Base-by-base conservation (phyloP, 2,329 filamentous ascomycete species). In the Trichoderma gracile region DNA sequence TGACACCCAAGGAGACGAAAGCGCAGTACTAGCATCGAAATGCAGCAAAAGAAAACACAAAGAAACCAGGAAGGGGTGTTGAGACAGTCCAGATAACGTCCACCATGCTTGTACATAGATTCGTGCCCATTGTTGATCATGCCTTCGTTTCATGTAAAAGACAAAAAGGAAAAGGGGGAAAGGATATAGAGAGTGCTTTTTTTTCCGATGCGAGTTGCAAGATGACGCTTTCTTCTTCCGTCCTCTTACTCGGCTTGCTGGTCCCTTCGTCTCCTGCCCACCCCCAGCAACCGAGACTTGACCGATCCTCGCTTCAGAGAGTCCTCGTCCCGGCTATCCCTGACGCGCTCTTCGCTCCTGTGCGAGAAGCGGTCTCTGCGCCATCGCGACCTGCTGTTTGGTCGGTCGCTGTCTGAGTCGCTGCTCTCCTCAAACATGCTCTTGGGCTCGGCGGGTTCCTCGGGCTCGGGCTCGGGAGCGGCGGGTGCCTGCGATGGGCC, bases 371-470 rank as follows among this genome's bases (percentile, higher is more conserved):
- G 33, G 27, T 63, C 59, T 46, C 49, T 17, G 54, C 70, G 17
- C 70, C 63, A 56, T 17, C 54, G 57, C 61, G 64, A 63, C 25
- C 42, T 63, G 59, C 47, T 69, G 47, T 38, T 46, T 1, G 67
- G 66, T 1, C 69, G 70, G 15, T 73, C 73, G n/a, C 75, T 74
- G 15, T 75, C 73, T 17, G 71, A 73, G 47, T 77, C 76, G 60
- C 42, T 67, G 61, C 42, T 67, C 30, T 73, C 72, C 61, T 73
- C 72, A 64, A 76, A 78, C 12, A 69, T 72, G 65, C 75, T 78
- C 42, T 67, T 67, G 23, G 71, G 69, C 1, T 42, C 64, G 1
- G 25, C 21, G 5, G 38, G 38, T 4, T 61, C 47, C 27, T 56
- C 64, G 14, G 12, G 14, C 33, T 65, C 58, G 4, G 47, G 47